Percentiles rank a stretch among this genome's conserved stretches.
These are phyloP conservation scores for Dimocarpus longan DNA, from an alignment of 345 rosid species.

Conservation along the genomic window DNA sequence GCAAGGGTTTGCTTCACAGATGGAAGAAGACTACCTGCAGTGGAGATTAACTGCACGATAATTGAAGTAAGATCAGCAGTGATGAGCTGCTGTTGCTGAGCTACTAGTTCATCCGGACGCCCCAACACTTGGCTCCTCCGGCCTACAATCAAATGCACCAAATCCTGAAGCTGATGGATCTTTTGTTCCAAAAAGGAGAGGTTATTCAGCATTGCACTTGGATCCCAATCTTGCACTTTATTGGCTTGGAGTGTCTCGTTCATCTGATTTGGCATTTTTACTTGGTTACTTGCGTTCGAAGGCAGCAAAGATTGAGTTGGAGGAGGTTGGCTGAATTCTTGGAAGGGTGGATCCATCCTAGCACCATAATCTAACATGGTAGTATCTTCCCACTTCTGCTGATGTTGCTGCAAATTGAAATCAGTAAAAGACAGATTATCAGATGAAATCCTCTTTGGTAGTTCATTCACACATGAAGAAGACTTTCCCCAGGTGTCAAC, in stretches of 20 bases:
- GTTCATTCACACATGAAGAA: conserved; percentile 37
- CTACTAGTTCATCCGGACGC: conserved; percentile 53
- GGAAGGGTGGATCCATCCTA: conserved; percentile 45
- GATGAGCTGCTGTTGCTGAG: conserved; percentile 81
- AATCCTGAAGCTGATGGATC: conserved; percentile 85
- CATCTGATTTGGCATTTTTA: conserved; percentile 38
- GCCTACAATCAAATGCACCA: conserved; percentile 71
- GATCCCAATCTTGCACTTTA: conserved; percentile 82
- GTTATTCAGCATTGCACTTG: conserved; percentile 70
- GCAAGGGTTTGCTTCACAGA: conserved; percentile 67
- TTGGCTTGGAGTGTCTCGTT: conserved; percentile 41
- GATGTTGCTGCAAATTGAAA: conserved; percentile 41
- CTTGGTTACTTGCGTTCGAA: conserved; percentile 34
- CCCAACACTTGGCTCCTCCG: conserved; percentile 52
- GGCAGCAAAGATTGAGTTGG: conserved; percentile 31
- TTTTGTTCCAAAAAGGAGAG: conserved; percentile 85
- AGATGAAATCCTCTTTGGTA: conserved; percentile 33
- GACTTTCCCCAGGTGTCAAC: conserved; percentile 57
- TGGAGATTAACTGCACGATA: conserved; percentile 87
- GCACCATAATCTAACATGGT: conserved; percentile 51
- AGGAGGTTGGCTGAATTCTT: conserved; percentile 41
- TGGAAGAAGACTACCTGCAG: conserved; percentile 95
- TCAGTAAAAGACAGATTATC: conserved; percentile 37
- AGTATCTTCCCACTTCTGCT: conserved; percentile 67
- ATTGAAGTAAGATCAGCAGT: conserved; percentile 92